Percentiles rank a stretch among this genome's conserved stretches.
These are phyloP conservation scores for Samsoniella hepiali DNA, from an alignment of 2,329 filamentous ascomycete genomes.

Conservation along the genomic window DNA sequence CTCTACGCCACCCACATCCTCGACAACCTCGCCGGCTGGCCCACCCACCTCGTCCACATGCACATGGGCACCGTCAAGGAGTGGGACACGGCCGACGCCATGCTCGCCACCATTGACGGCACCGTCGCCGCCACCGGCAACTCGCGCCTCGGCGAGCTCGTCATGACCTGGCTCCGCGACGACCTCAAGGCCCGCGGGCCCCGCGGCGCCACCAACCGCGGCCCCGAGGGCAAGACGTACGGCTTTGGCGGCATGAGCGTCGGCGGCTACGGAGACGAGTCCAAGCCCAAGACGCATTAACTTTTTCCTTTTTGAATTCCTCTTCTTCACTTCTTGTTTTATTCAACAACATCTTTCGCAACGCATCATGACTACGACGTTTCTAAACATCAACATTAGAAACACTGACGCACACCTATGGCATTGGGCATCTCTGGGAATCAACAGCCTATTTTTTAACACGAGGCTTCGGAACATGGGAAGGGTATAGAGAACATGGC, in stretches of 20 bases:
- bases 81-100: constrained; percentile 71
- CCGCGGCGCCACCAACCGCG: constrained; percentile 54
- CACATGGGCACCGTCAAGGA: constrained; percentile 83
- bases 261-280: constrained; percentile 58
- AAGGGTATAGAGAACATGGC: neutral
- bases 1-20: constrained; percentile 98
- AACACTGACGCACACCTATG: neutral
- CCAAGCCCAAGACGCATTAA: constrained; percentile 34
- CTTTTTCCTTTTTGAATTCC: neutral
- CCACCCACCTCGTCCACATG: constrained; percentile 95
- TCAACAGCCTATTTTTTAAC: constrained; percentile 17
- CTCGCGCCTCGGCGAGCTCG: constrained; percentile 80
- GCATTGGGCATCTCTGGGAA: constrained; percentile 1
- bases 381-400: constrained; percentile 13
- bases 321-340: constrained; percentile 16
- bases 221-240: constrained; percentile 64
- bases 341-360: constrained; percentile 1
- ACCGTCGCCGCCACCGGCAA: constrained; percentile 57
- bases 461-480: constrained; percentile 5
- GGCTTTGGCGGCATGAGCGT: constrained; percentile 47
- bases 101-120: constrained; percentile 53
- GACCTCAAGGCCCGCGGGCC: constrained; percentile 79
- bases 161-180: constrained; percentile 79
- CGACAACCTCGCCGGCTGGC: constrained; percentile 92
- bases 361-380: constrained; percentile 12